Conservation (phyloP, 2,329 filamentous ascomycete species). For the Nemania sp. region DNA sequence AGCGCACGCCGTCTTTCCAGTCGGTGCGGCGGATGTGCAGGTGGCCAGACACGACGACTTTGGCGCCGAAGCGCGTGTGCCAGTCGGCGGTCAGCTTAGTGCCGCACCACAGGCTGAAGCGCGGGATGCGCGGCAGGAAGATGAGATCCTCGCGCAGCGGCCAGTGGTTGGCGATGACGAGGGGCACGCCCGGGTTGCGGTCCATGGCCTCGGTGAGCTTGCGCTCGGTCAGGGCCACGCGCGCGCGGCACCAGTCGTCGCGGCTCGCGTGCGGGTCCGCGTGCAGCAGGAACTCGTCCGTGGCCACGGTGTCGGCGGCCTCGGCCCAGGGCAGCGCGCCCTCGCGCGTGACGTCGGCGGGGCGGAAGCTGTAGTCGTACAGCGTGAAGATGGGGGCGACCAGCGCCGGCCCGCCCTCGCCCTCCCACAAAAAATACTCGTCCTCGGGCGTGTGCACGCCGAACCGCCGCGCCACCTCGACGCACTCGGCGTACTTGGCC, state of each 20-base stretch:
- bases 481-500: slow-evolving; percentile 57
- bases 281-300: slow-evolving; percentile 44
- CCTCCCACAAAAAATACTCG: slow-evolving; percentile 56
- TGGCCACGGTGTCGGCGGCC: slow-evolving; percentile 42
- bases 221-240: slow-evolving; percentile 35
- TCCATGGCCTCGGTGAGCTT: slow-evolving; percentile 35
- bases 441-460: slow-evolving; percentile 61
- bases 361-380: slow-evolving; percentile 63
- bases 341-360: slow-evolving; percentile 50
- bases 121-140: slow-evolving; percentile 40
- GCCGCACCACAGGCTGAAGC: slow-evolving; percentile 47
- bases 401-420: slow-evolving; percentile 50
- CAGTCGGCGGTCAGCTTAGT: slow-evolving; percentile 42
- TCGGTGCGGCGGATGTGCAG: slow-evolving; percentile 45
- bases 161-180: slow-evolving; percentile 45
- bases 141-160: slow-evolving; percentile 44
- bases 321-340: slow-evolving; percentile 47
- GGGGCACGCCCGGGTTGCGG: slow-evolving; percentile 27
- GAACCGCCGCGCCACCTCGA: slow-evolving; percentile 54
- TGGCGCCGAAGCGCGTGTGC: slow-evolving; percentile 41
- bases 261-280: slow-evolving; percentile 41
- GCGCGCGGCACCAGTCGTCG: slow-evolving; percentile 41
- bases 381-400: slow-evolving; percentile 61
- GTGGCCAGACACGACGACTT: slow-evolving; percentile 44
- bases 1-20: slow-evolving; percentile 43